phyloP scores from a whole-genome alignment of 2,329 filamentous ascomycete species.

The Alternaria postmessia region DNA sequence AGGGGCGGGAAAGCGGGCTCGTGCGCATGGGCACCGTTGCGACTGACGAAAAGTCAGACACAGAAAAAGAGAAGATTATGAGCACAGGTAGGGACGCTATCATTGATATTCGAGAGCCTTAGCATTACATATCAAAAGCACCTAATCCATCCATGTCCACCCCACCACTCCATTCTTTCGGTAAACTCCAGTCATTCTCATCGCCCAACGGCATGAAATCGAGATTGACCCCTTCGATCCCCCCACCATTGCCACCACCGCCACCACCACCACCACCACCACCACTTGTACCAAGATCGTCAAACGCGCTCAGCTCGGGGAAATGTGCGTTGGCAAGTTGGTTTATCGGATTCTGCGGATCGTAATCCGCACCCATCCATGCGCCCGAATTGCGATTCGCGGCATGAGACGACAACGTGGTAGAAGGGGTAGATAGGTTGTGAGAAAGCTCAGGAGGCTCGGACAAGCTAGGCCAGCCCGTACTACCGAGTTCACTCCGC shows the following conservation, averaged over 20 bases:
- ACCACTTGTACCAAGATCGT: conserved; percentile 3
- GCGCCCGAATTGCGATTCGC: conserved; percentile 13
- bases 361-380: conserved; percentile 43
- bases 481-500: conserved; percentile 30
- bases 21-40: conserved; percentile 31
- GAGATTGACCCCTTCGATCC: conserved; percentile 32
- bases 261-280: not conserved
- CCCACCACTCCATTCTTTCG: conserved; percentile 21
- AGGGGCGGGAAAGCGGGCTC: conserved; percentile 38
- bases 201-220: conserved; percentile 43
- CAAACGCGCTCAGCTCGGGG: conserved; percentile 37
- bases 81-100: conserved; percentile 30
- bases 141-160: conserved; percentile 43
- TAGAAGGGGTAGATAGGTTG: conserved; percentile 18
- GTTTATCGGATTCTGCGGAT: conserved; percentile 30
- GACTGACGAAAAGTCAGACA: conserved; percentile 6
- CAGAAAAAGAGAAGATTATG: conserved; percentile 5
- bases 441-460: conserved; percentile 25
- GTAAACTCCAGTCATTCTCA: conserved; percentile 24
- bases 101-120: conserved; percentile 28
- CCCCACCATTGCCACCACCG: not conserved
- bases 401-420: conserved; percentile 4
- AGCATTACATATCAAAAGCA: conserved; percentile 18
- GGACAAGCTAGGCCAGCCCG: conserved; percentile 29
- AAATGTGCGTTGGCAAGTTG: conserved; percentile 46